Base-by-base conservation (phyloP, 768 basidiomycete genomes). In the Tephrocybe sp. region DNA sequence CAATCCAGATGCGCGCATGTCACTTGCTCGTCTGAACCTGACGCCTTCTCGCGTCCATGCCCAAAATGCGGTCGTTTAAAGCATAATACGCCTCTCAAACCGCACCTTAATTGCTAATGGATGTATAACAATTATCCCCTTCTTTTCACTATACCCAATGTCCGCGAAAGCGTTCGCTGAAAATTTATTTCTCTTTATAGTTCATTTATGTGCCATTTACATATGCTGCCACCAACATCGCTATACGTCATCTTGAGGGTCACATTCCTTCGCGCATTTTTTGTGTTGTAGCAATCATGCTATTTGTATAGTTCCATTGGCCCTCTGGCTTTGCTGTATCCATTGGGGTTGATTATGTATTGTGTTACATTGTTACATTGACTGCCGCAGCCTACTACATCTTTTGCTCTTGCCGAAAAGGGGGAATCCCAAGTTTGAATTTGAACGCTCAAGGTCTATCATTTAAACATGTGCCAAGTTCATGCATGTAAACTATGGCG, bases 1-100 rank as follows among this genome's bases (percentile, higher is more conserved):
- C 45, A 85, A 84, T 60, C 75, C 77, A 39, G 70, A 64, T 45
- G 83, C 82, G 8, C 79, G 84, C 59, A 73, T 79, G 65, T 83
- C 84, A 17, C 76, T 78, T 35, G 67, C 78, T n/a, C 80, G 78
- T 53, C 73, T 85, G 55, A 70, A 71, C 20, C 52, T 68, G 36
- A 36, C 75, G 1, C 71, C 80, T 4, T 63, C 72, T 22, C 69
- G 74, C 51, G 64, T 77, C 50, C 78, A 74, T 45, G 70, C 75
- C 34, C 73, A 75, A 46, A 75, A 75, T 60, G 67, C 72, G 26
- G 63, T 65, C 48, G 62, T 65, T 35, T 71, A 57, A 69, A 35
- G 35, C 47, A 39, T 58, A 45, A 36, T 52, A n/a, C 43, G 31
- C 46, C 51, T 48, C 35, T 56, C 56, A 53, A 58, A 56, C 49